Base-by-base conservation (phyloP, 2,329 filamentous ascomycete genomes). In the Hypoxylon sp. region DNA sequence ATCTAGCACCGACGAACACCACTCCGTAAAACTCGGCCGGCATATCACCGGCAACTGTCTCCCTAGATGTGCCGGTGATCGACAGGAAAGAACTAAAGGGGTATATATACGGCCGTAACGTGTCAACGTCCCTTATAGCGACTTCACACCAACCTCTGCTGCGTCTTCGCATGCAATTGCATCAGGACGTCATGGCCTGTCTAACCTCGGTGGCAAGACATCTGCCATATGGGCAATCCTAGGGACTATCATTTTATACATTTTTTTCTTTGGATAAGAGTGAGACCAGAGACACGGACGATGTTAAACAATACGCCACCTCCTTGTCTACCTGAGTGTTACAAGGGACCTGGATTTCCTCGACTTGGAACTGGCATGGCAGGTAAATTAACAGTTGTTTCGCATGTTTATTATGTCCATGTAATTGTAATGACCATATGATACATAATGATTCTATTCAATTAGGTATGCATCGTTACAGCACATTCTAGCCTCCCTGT, bases 1-100 rank as follows among this genome's bases (percentile, higher is more conserved):
- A 37, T 19, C 6, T 24, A 56, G 42, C 39, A 42, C 53, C 37
- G 31, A 48, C 6, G 17, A 19, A 47, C 24, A 55, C 39, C 35
- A 46, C 19, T 13, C 51, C 6, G 24, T 19, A 17, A 10, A 24
- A 19, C 27, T 24, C 35, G 17, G 15, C 44, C 46, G 56, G 44
- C 24, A 27, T 3, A 27, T 5, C 24, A 27, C 24, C 24, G 24
- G 10, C 6, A 7, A 32, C 10, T 8, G 31, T 8, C 10, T 32
- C 31, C 10, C 6, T 32, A 11, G 31, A 32, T 32, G 31, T 32
- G 7, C 31, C 7, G 10, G 2, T 32, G 31, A 32, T 32, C 31
- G 31, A 32, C 31, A 32, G 31, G 31, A 32, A 32, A 8, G 7
- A 32, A 6, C 3, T 6, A 7, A 2, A 32, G 10, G 7, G 10